Evolutionary conservation across 805 yeast genomes (phyloP).

Genomic region (Metschnikowia peoriensis): DNA sequence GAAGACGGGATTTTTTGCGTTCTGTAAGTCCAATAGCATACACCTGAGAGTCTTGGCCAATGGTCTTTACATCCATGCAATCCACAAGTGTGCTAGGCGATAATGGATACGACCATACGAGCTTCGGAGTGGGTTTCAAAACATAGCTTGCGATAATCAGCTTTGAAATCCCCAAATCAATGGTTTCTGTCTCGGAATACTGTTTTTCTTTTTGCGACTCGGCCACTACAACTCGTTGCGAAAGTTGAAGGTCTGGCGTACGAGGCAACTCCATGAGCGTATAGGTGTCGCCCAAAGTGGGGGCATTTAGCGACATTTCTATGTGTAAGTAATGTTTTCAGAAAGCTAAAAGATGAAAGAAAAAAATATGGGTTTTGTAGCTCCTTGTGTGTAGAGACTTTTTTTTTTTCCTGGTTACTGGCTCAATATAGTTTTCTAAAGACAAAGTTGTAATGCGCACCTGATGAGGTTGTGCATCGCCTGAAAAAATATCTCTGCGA

Average conservation of each 20-base stretch:
- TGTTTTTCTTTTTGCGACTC: constrained; percentile 14
- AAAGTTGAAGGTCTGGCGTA: constrained; percentile 17
- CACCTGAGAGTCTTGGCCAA: constrained; percentile 12
- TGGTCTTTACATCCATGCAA: constrained; percentile 33
- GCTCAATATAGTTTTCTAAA: neutral
- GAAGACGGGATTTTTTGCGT: constrained; percentile 26
- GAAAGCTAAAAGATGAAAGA: neutral
- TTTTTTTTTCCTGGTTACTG: neutral
- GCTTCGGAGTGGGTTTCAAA: constrained; percentile 55
- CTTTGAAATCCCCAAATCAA: constrained; percentile 55
- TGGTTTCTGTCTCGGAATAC: constrained; percentile 23
- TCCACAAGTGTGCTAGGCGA: constrained; percentile 47
- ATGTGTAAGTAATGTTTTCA: too few relatives aligned
- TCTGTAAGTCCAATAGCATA: constrained; percentile 41
- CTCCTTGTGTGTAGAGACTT: neutral
- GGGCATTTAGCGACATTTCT: constrained; percentile 14
- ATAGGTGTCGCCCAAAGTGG: constrained; percentile 19
- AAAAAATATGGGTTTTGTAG: neutral
- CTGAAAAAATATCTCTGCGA: neutral
- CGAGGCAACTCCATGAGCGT: constrained; percentile 22
- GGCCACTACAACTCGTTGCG: constrained; percentile 18
- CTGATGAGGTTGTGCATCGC: neutral
- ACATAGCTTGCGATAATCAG: constrained; percentile 51
- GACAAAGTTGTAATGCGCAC: neutral
- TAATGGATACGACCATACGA: constrained; percentile 54